phyloP scores from a whole-genome alignment of 495 filamentous ascomycete species.

The Lophiotrema nucula region DNA sequence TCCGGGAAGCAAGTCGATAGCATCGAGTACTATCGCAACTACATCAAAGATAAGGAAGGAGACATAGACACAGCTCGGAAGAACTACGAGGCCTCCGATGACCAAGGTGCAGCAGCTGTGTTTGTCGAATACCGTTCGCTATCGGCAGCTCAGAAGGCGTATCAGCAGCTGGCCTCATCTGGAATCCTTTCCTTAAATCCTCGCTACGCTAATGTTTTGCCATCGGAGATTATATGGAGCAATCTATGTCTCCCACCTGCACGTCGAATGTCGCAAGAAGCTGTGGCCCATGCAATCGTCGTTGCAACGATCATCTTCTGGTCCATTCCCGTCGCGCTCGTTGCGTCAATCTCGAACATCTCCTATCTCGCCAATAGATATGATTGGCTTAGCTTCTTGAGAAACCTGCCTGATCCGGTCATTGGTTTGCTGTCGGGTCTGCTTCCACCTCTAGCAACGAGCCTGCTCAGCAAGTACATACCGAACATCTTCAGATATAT shows the following conservation, averaged over 20 bases:
- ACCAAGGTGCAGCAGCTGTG: conserved; percentile 29
- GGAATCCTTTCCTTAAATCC: conserved; percentile 32
- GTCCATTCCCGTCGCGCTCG: conserved; percentile 40
- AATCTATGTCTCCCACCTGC: conserved; percentile 34
- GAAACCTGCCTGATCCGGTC: conserved; percentile 36
- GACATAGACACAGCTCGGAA: conserved; percentile 21
- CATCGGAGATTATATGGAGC: conserved; percentile 42
- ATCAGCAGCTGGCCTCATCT: conserved; percentile 30
- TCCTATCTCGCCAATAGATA: conserved; percentile 37
- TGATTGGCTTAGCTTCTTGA: conserved; percentile 37
- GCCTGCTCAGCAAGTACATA: conserved; percentile 37
- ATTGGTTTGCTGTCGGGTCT: conserved; percentile 39
- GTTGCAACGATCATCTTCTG: conserved; percentile 42
- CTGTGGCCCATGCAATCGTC: conserved; percentile 32
- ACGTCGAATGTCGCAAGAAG: conserved; percentile 35
- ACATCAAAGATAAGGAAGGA: conserved; percentile 26
- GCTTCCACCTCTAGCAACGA: conserved; percentile 36
- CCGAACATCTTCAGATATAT: conserved; percentile 39
- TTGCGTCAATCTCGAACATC: conserved; percentile 40
- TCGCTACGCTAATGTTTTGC: conserved; percentile 35
- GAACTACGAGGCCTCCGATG: conserved; percentile 8
- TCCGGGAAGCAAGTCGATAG: conserved; percentile 37
- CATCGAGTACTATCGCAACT: conserved; percentile 34
- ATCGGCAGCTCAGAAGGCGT: conserved; percentile 39
- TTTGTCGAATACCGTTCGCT: conserved; percentile 41